Conservation (phyloP, 2,329 filamentous ascomycete genomes). For the Hortaea werneckii region DNA sequence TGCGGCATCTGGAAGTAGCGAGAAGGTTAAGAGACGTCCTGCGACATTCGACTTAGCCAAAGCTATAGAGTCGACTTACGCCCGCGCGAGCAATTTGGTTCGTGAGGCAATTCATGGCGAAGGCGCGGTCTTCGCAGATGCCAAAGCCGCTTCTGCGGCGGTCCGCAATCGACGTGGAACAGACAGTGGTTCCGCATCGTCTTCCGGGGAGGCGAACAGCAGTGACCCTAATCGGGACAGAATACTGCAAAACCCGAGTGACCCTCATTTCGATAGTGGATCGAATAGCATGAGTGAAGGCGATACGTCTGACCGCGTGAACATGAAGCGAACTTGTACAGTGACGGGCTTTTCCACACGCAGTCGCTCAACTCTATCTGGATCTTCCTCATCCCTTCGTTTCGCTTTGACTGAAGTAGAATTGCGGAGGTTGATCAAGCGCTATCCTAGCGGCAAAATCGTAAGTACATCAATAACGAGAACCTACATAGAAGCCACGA, state of each 20-base stretch:
- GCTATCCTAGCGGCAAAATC: constrained; percentile 4
- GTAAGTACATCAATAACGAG: too few relatives aligned
- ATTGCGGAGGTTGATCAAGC: constrained; percentile 9
- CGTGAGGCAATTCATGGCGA: constrained; percentile 36
- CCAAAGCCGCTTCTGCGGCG: not conserved
- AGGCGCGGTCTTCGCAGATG: constrained; percentile 34
- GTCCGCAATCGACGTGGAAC: not conserved
- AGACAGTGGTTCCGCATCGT: not conserved
- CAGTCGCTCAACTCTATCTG: not conserved
- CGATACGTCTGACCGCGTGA: not conserved
- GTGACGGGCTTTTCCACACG: not conserved
- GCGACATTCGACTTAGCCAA: not conserved
- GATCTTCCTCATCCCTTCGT: not conserved
- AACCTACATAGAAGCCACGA: too few relatives aligned
- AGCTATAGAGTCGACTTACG: constrained; percentile 23
- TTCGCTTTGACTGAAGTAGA: not conserved
- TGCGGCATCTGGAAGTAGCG: too few relatives aligned
- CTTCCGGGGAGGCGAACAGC: too few relatives aligned
- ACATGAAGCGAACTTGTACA: not conserved
- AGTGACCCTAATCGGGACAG: too few relatives aligned
- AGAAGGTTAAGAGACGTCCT: not conserved
- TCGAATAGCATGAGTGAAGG: not conserved
- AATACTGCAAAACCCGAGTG: too few relatives aligned
- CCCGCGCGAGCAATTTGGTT: constrained; percentile 37
- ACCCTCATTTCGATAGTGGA: too few relatives aligned